These are phyloP conservation scores for Aspergillus cristatus DNA, from an alignment of 495 filamentous ascomycete genomes.

Conservation along the genomic window DNA sequence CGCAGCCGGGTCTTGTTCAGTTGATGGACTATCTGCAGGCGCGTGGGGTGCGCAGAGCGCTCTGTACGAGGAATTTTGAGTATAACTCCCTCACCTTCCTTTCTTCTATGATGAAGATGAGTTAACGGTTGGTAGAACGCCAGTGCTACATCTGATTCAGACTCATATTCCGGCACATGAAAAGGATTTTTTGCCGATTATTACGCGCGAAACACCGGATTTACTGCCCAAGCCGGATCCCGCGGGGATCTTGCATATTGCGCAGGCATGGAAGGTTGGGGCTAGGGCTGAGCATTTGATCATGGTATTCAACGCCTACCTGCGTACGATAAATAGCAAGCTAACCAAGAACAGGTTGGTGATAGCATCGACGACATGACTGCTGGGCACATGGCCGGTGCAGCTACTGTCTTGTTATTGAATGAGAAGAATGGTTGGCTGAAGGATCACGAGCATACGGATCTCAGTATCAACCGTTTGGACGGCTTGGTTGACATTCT, in stretches of 20 bases:
- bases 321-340: neutral
- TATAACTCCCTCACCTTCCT: constrained; percentile 16
- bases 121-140: constrained; percentile 32
- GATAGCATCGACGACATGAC: constrained; percentile 94
- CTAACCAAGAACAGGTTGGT: constrained; percentile 48
- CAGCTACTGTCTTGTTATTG: constrained; percentile 78
- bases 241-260: constrained; percentile 79
- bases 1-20: constrained; percentile 64
- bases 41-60: constrained; percentile 57
- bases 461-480: constrained; percentile 53
- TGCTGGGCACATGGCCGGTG: constrained; percentile 73
- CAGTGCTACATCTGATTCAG: constrained; percentile 59
- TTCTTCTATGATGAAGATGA: neutral
- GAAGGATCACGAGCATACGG: constrained; percentile 68
- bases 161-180: constrained; percentile 59
- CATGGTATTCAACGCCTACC: constrained; percentile 34
- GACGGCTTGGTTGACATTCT: constrained; percentile 66
- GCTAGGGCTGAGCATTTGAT: constrained; percentile 43
- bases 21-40: constrained; percentile 76
- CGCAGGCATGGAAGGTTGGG: constrained; percentile 57
- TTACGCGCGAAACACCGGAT: constrained; percentile 70
- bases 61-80: constrained; percentile 96
- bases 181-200: constrained; percentile 68
- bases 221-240: constrained; percentile 77
- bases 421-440: constrained; percentile 73